Evolutionary conservation across 768 basidiomycete genomes (phyloP), one percentile per base, ranked within the genome.

Genomic region (Russula abietina): DNA sequence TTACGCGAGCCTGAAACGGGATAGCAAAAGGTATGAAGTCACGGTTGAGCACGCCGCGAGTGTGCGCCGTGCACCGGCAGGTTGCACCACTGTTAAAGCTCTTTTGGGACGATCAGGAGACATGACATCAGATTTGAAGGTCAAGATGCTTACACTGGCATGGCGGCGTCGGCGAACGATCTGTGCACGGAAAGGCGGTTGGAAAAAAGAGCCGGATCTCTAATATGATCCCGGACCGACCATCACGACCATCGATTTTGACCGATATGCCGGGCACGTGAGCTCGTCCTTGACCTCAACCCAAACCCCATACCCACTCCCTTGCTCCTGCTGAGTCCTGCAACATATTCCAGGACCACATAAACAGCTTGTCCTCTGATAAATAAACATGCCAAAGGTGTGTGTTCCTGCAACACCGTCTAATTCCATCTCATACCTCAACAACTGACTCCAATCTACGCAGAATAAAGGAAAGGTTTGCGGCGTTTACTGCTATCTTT

Each of bases 11-110:
- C 56, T 89, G 86, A 75, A 98, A 98, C 0, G 96, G 95, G 60
- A 98, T 89, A 6, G 93, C 85, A 75, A 97, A 97, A 0, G 95
- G 96, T 60, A 98, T 90, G n/a, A n/a, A n/a, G 74, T 98, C 95
- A 76, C n/a, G n/a, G n/a, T n/a, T 91, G 57, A 98, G 82, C 30
- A 98, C 81, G 2, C 91, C 0, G 88, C 83, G 49, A 89, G 74
- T 66, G 90, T 86, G 6, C 91, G 87, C 49, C 75, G 75, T 30
- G 57, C 19, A 12, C 55, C 66, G 10, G 62, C 66, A 0, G 68
- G 69, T 24, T 71, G 67, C 0, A 78, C 73, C 81, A 73, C 64
- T 83, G n/a, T n/a, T n/a, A n/a, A n/a, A 79, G 80, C 77, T 41
- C 87, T 89, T 52, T 69, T 28, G 26, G 52, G 50, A 32, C n/a